Evolutionary conservation across 495 filamentous ascomycete species (phyloP), one percentile per base, ranked within the genome.

Genomic region (Daldinia concentrica): DNA sequence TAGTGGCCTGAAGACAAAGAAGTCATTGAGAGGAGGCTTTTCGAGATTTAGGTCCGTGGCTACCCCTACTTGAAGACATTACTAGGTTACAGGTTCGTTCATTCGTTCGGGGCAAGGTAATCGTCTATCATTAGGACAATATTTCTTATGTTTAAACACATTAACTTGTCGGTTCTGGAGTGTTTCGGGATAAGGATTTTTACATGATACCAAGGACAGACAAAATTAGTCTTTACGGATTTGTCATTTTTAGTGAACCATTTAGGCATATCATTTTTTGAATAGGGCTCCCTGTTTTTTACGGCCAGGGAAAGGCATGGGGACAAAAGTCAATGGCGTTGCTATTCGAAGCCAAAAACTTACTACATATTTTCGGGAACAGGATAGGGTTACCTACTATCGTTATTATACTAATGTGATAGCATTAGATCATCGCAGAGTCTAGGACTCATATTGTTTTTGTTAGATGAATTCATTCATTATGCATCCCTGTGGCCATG

Each of bases 391-490:
- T 54, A 54, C 6, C 26, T 22, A 30, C 50, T 3, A 30, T 30
- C 6, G 15, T n/a, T 7, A 30, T 19, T 36, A 36, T 36, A 14
- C 34, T 3, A 14, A 7, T 27, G 27, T 55, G n/a, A 14, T 26
- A 29, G 6, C 6, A 58, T 41, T 22, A 58, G 27, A 61, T 36
- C 8, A 15, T 19, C 17, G 26, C 26, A 30, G 1, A 30, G 6
- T 52, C n/a, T 39, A 17, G 57, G 29, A 54, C 50, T 37, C 3
- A n/a, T n/a, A n/a, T n/a, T n/a, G n/a, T n/a, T n/a, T 24, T 26
- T 17, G 48, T 24, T 17, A 41, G 29, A 55, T 30, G 59, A 72
- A 67, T 67, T 67, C 60, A 61, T 72, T 72, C 60, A 32, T 72
- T 72, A 39, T 71, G 50, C 41, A 58, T 66, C 39, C 41, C 9